Evolutionary conservation across 306 rosid species (phyloP), one percentile per base, ranked within the genome.

Genomic region (Dryas drummondii): DNA sequence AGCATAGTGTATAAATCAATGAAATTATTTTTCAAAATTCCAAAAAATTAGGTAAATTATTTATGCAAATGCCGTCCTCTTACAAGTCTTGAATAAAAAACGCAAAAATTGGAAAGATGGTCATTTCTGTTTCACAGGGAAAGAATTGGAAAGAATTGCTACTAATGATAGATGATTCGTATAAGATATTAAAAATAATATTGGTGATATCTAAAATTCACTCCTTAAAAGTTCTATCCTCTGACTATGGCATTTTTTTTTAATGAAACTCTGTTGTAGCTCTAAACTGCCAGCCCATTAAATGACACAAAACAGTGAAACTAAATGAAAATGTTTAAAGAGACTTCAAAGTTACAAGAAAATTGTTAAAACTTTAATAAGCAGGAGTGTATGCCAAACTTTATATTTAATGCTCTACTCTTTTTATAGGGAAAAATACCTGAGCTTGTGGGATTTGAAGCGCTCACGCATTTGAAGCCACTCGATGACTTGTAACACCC

Each of bases 391-490:
- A 55, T 9, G 44, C 55, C 27, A 72, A 58, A 26, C 55, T 14
- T 57, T 4, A 32, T 26, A 57, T 8, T n/a, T 45, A 58, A 26
- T 7, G 45, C 55, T 45, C 67, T 15, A 72, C 8, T 22, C 5
- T 5, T 69, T 17, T 49, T 22, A 13, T 4, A 68, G 9, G 75
- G 7, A 56, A 56, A 49, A 16, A 14, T 71, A 94, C 98, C 94
- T 88, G 58, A 82, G 88, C 71, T 87, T 91, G 83, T 86, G 83
- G 71, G 96, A 88, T 83, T 88, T 83, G 83, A 91, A 94, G 52
- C 88, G 93, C 74, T 90, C 94, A 82, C 90, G 91, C 79, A 76
- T 87, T 87, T 91, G 97, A 88, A 94, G 96, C 97, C 98, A 94
- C 81, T 94, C 97, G 57, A 91, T 88, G 72, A 94, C 89, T 82